Evolutionary conservation across 2,329 filamentous ascomycete species (phyloP), one percentile per base, ranked within the genome.

Genomic region (Colletotrichum euphorbiae): DNA sequence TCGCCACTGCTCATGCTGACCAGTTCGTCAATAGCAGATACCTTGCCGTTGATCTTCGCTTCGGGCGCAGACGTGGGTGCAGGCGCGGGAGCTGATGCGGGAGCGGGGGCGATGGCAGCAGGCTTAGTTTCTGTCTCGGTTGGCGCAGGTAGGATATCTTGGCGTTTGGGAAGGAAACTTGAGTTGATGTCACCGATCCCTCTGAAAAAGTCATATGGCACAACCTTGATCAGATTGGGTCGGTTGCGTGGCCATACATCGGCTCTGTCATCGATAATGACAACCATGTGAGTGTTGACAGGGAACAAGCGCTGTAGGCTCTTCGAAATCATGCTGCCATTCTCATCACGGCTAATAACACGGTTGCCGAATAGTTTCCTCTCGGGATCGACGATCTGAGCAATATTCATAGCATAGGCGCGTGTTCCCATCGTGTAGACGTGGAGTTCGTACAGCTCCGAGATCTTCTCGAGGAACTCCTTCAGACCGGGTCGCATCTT

Each of bases 391-490:
- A 99, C 92, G 70, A 99, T 95, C 73, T 92, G 91, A 42, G 94
- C 94, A 73, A 99, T 97, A 69, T 93, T 91, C 73, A 94, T 86
- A 9, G 96, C 96, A 77, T 99, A 99, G n/a, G 95, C 93, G 71
- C 96, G 89, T 21, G 96, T 99, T 64, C 95, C 96, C 96, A 99
- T 99, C 48, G 96, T 99, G 82, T 99, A 99, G 71, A 99, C 95
- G 78, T 99, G 96, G 75, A 98, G 84, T 81, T 99, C 96, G 80
- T 96, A 99, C 74, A 96, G 83, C 74, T 90, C 86, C 1, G 93
- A 89, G 54, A 98, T 86, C 59, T 89, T 87, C 67, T 92, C 84
- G 55, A 99, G 84, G 75, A 99, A 99, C 46, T 91, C 87, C 70
- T 89, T 84, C 57, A 98, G 82, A 3, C 94, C 94, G 0, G 96